Base-by-base conservation (phyloP, 805 yeast genomes). In the Huiozyma sinensis region DNA sequence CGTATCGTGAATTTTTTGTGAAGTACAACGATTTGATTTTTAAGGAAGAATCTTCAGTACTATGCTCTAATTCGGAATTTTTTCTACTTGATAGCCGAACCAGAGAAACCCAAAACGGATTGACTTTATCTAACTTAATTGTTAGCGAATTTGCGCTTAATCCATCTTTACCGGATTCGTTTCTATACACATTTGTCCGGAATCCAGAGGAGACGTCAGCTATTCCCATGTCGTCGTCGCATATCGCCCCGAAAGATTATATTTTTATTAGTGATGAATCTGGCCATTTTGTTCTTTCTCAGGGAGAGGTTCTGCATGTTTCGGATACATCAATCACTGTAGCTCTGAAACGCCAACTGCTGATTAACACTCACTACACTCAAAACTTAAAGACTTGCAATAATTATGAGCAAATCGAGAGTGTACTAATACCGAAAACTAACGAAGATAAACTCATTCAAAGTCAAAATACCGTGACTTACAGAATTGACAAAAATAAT, bases 401-500 rank as follows among this genome's bases (percentile, higher is more conserved):
- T n/a, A 34, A 39, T 33, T 5, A 29, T 6, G 34, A 48, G 5
- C 33, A 33, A 11, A 38, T 53, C 7, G 44, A 43, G 28, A 56
- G 58, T 41, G 56, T 50, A 5, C 28, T 55, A 5, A 40, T 45
- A 17, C 47, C 47, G 11, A 33, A 24, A 2, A 17, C 43, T 12
- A 36, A 38, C 28, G 43, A 39, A 28, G 35, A 41, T 7, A 34
- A 50, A 49, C 12, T 57, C 49, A 34, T 68, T 74, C 2, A 61
- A 60, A 34, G 64, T 64, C 47, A 69, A 63, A 48, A 50, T 37
- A 17, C 37, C 8, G 54, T 56, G 1, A 53, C 61, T 2, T 87
- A 75, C 50, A 68, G 97, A 44, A 69, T 89, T 28, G 97, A 90
- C 58, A 79, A 77, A 55, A 94, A 88, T 61, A 88, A 81, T 39